These are phyloP conservation scores for Ophiocordyceps polyrhachis-furcata DNA, from an alignment of 2,329 filamentous ascomycete species.

Conservation along the genomic window DNA sequence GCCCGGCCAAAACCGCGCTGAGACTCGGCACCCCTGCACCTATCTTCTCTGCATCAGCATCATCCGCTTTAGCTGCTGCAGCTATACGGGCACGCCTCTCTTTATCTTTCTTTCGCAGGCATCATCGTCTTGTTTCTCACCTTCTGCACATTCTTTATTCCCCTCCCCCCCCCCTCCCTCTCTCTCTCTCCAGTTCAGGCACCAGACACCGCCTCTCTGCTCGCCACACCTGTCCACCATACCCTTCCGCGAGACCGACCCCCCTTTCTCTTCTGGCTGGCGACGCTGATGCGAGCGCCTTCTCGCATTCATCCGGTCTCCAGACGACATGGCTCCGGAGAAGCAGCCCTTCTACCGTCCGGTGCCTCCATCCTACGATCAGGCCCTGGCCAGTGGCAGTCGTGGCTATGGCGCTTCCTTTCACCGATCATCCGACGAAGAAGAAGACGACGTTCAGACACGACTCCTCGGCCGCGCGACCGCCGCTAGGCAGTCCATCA, in stretches of 20 bases:
- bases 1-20: neutral
- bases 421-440: constrained; percentile 31
- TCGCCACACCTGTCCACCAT: neutral
- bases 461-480: constrained; percentile 42
- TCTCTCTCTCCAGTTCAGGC: neutral
- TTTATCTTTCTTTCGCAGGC: neutral
- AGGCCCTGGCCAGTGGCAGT: constrained; percentile 19
- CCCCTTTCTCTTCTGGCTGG: neutral
- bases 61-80: neutral
- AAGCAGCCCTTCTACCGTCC: constrained; percentile 24
- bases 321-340: constrained; percentile 16
- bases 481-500: constrained; percentile 14
- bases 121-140: neutral
- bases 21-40: neutral
- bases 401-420: constrained; percentile 14
- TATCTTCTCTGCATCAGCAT: neutral
- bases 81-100: neutral
- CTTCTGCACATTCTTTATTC: neutral
- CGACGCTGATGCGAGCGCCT: neutral
- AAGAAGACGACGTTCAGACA: constrained; percentile 54
- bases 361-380: constrained; percentile 23
- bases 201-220: no score
- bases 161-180: no score
- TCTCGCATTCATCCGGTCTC: neutral
- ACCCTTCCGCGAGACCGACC: neutral